phyloP scores from a whole-genome alignment of 2,329 filamentous ascomycete genomes.

The Pseudopithomyces maydicus region DNA sequence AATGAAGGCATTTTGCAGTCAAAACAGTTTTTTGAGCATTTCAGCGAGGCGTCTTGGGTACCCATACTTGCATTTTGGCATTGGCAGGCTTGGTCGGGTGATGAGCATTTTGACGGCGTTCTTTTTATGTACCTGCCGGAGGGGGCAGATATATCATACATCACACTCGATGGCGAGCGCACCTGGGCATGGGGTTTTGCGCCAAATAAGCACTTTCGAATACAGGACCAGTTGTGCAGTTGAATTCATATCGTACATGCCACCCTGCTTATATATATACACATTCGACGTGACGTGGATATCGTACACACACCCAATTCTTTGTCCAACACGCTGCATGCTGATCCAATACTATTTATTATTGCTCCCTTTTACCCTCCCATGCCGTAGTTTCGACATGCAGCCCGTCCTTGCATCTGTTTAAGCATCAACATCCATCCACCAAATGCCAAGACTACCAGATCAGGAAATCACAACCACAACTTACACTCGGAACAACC shows the following conservation, averaged over 20 bases:
- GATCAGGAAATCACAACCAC: background rate
- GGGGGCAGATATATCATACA: conserved; percentile 22
- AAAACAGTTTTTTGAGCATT: conserved; percentile 23
- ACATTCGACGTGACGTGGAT: background rate
- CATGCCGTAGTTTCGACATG: conserved; percentile 67
- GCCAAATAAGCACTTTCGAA: background rate
- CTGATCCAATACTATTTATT: conserved; percentile 5
- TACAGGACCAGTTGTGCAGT: background rate
- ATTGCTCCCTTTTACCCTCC: conserved; percentile 53
- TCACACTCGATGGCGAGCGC: background rate
- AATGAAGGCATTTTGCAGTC: background rate
- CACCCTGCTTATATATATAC: background rate
- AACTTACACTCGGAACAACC: conserved; percentile 63
- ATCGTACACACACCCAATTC: background rate
- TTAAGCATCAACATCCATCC: background rate
- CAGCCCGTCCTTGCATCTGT: conserved; percentile 58
- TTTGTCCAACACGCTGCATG: background rate
- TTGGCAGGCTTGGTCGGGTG: conserved; percentile 13
- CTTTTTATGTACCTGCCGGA: background rate
- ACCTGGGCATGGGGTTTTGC: background rate
- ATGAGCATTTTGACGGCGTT: conserved; percentile 30
- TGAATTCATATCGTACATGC: background rate
- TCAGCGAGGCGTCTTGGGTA: conserved; percentile 49
- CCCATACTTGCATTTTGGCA: conserved; percentile 23
- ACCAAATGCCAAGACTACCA: conserved; percentile 22